These are phyloP conservation scores for Eucalyptus lansdowneana DNA, from an alignment of 345 rosid genomes.

Conservation along the genomic window DNA sequence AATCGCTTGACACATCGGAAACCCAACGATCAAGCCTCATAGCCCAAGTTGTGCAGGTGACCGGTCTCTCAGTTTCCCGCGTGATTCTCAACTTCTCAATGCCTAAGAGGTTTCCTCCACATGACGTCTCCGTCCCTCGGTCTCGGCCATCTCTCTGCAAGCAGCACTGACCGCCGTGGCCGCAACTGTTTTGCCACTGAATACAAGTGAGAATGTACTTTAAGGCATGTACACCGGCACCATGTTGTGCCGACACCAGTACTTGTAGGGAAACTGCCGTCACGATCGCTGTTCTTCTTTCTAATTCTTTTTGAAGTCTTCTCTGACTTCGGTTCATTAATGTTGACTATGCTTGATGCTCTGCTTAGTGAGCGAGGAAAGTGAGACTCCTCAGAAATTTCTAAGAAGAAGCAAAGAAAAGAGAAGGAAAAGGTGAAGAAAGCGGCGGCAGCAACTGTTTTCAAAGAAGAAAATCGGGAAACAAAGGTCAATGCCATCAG, in stretches of 20 bases:
- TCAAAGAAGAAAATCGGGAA: neutral
- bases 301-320: neutral
- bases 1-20: neutral
- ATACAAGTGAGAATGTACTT: neutral
- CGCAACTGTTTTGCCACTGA: neutral
- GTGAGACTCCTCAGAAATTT: neutral
- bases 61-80: accelerated
- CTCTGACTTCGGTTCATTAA: neutral
- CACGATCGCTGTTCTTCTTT: neutral
- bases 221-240: neutral
- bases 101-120: neutral
- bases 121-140: neutral
- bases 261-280: neutral
- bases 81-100: neutral
- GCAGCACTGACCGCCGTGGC: neutral
- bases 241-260: neutral
- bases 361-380: neutral
- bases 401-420: neutral
- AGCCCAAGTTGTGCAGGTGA: neutral
- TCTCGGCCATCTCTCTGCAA: neutral
- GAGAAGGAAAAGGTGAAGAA: neutral
- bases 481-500: neutral
- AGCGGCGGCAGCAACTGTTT: neutral
- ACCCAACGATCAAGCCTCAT: neutral
- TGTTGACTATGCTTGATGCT: neutral